Base-by-base conservation (phyloP, 2,329 filamentous ascomycete species). In the Rhynchosporium secalis region DNA sequence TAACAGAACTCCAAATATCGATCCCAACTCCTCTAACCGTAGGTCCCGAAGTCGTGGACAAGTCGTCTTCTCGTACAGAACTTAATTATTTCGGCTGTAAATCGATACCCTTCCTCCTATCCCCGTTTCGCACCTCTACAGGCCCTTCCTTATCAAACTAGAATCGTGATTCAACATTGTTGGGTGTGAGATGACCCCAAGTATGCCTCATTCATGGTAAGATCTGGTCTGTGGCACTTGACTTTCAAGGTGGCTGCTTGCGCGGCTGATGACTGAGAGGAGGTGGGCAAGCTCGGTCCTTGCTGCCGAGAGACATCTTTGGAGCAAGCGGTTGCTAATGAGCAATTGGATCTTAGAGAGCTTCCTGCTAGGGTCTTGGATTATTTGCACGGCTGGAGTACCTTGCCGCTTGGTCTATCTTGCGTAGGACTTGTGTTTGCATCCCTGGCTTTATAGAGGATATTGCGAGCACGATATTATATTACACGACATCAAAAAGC, bases 211-310 rank as follows among this genome's bases (percentile, higher is more conserved):
- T 6, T 36, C 5, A 10, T 6, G 33, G 33, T 10, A 36, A 36
- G 33, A 36, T 36, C 33, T 36, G 48, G 29, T 51, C 10, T 52
- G 54, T 56, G 54, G 54, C 52, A 56, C 40, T n/a, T 9, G 29
- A 55, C 2, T 8, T 8, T 33, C 28, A 45, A 38, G n/a, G 54
- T 45, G 54, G 54, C 54, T 45, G 54, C 54, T 46, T 56, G 54
- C 38, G 54, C 45, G 54, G 54, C 54, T 46, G 54, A 45, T 56
- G 48, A 26, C 15, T n/a, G 41, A 51, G 31, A 51, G 31, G 47
- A 51, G 28, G 36, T 10, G 54, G 12, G 8, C 26, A 15, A 28
- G 54, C 54, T 56, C 41, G 54, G 36, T 56, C 38, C 52, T 56
- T 15, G 48, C 36, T 52, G 31, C 48, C 33, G 48, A 52, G 31